Base-by-base conservation (phyloP, 768 basidiomycete genomes). In the Jaapia argillacea region DNA sequence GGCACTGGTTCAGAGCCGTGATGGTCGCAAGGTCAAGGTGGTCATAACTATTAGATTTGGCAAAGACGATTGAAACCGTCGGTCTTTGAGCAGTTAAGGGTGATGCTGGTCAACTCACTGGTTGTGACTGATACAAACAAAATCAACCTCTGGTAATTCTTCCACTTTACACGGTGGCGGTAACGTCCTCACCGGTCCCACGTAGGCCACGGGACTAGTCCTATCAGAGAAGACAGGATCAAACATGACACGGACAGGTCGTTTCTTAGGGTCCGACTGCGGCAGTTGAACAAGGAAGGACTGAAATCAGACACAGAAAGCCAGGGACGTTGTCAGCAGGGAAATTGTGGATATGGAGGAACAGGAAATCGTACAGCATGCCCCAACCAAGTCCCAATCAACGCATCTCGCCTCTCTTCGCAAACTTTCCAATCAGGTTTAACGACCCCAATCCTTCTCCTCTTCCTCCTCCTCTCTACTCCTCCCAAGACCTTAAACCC, bases 41-140 rank as follows among this genome's bases (percentile, higher is more conserved):
- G 49, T 69, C 67, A 48, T 68, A 69, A 48, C 69, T 68, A 2
- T 24, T 14, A 25, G 36, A 38, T 20, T 16, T 2, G 10, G 2
- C 20, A 35, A 12, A 1, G n/a, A n/a, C n/a, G 22, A 12, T 5
- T 16, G n/a, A 25, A n/a, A n/a, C n/a, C n/a, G n/a, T 24, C 33
- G n/a, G 21, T 12, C 20, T n/a, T 20, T 42, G 20, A 28, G 25
- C 28, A 5, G n/a, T n/a, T n/a, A n/a, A n/a, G n/a, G n/a, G n/a
- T n/a, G n/a, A n/a, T n/a, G n/a, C n/a, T n/a, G n/a, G 27, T 36
- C 23, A 23, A 56, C 63, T n/a, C 37, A 70, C 68, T 70, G 69
- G 50, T 70, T 69, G 48, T 70, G 69, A 21, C 60, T 62, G 37
- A 66, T 63, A 2, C 58, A 59, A 18, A 70, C 62, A 36, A 59